A percentile compares a stretch with the other conserved stretches of the same genome.
phyloP scores from a whole-genome alignment of 176 grass and related monocot genomes.

The Stipa capillata region DNA sequence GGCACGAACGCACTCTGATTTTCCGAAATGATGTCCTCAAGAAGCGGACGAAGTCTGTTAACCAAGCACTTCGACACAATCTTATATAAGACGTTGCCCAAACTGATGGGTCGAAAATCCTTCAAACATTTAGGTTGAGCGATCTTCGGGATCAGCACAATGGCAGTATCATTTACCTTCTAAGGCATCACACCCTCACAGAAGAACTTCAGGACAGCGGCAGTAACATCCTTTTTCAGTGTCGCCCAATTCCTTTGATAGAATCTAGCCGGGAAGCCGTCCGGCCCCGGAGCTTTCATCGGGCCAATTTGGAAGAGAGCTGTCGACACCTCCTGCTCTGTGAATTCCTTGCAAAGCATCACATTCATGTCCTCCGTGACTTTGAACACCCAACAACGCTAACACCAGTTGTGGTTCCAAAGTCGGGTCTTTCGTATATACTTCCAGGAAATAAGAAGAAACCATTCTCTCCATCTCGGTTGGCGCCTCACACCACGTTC shows the following conservation, averaged over 20 bases:
- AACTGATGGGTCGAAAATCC: background rate
- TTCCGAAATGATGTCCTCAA: background rate
- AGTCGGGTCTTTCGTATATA: background rate
- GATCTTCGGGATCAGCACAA: background rate
- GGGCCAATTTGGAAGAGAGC: background rate
- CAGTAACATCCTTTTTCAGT: background rate
- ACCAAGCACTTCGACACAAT: no score
- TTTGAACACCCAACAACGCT: no score
- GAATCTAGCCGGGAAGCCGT: background rate
- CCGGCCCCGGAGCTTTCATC: background rate
- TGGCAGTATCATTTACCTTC: background rate
- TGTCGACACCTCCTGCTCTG: background rate
- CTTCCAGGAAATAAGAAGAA: background rate
- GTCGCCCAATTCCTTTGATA: background rate
- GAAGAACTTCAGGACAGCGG: background rate
- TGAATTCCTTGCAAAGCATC: background rate
- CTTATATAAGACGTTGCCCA: background rate
- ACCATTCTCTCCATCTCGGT: background rate
- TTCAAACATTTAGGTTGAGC: background rate
- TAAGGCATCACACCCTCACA: rapidly evolving
- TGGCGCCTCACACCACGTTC: rapidly evolving
- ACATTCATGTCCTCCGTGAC: background rate
- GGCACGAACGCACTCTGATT: background rate
- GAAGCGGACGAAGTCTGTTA: background rate
- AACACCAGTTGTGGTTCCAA: rapidly evolving